A percentile compares a stretch with the other conserved stretches of the same genome.
These are phyloP conservation scores for Citrus australasica DNA, from an alignment of 345 rosid species.

Conservation along the genomic window DNA sequence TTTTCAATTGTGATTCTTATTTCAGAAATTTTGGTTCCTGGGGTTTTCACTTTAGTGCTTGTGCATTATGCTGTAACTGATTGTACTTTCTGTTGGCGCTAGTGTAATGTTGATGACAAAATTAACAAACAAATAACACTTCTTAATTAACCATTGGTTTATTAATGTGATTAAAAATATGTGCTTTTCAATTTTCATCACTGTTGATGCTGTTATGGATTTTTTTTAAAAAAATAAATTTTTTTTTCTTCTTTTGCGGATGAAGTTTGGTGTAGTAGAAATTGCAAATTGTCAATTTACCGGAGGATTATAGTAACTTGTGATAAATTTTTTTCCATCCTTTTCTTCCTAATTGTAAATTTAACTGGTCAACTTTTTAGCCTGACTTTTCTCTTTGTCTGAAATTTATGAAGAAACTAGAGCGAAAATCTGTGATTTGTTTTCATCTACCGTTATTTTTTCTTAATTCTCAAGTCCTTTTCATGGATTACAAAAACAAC, in stretches of 20 bases:
- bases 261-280: not conserved
- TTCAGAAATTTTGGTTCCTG: not conserved
- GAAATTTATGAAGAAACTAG: not conserved
- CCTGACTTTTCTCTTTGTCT: not conserved
- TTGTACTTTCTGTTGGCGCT: too few relatives aligned
- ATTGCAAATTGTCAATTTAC: not conserved
- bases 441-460: not conserved
- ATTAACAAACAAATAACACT: not conserved
- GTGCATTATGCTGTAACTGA: fast-evolving
- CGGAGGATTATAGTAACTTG: not conserved
- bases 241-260: not conserved
- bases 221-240: not conserved
- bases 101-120: not conserved
- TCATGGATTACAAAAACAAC: not conserved
- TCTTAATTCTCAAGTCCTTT: not conserved
- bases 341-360: not conserved
- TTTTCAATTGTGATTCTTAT: not conserved
- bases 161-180: not conserved
- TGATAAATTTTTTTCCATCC: not conserved
- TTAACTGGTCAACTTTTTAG: not conserved
- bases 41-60: not conserved
- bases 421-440: not conserved
- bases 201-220: not conserved
- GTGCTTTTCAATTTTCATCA: not conserved
- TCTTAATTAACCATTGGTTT: not conserved